Evolutionary conservation across 1,139 yeast species (phyloP).

Genomic region (Schizosaccharomyces versatilis): DNA sequence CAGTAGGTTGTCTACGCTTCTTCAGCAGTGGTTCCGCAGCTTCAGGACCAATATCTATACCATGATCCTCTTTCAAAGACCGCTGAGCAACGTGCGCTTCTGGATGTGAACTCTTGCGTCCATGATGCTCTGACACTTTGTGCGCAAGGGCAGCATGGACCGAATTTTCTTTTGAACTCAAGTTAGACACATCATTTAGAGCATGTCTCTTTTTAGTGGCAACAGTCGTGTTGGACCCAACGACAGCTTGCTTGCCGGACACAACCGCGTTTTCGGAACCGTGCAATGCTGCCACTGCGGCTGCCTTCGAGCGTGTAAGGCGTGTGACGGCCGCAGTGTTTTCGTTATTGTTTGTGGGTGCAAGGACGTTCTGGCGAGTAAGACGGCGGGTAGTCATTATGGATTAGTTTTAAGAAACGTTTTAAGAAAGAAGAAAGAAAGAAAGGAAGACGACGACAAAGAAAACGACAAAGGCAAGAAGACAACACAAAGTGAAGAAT

Average conservation of each 20-base stretch:
- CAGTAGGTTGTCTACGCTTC: slow-evolving; percentile 1
- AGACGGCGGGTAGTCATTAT: slow-evolving; percentile 1
- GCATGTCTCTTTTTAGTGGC: neutral
- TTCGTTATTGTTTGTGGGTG: neutral
- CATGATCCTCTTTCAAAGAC: too few species aligned
- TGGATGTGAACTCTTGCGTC: too few species aligned
- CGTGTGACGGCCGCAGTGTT: neutral
- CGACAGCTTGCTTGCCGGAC: neutral
- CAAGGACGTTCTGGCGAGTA: slow-evolving; percentile 1
- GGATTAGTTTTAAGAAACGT: neutral
- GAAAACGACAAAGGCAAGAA: too few species aligned
- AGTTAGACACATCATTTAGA: neutral
- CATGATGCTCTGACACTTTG: neutral
- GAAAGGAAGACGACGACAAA: too few species aligned
- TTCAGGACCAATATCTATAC: neutral
- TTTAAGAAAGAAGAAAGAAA: too few species aligned
- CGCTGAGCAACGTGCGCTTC: too few species aligned
- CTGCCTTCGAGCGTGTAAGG: neutral
- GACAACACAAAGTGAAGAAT: too few species aligned
- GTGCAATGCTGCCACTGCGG: neutral
- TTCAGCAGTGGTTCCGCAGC: neutral
- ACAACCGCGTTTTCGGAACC: neutral
- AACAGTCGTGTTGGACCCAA: neutral
- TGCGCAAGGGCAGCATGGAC: neutral
- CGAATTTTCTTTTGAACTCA: neutral